phyloP scores from a whole-genome alignment of 306 rosid species.

The Trifolium fragiferum region DNA sequence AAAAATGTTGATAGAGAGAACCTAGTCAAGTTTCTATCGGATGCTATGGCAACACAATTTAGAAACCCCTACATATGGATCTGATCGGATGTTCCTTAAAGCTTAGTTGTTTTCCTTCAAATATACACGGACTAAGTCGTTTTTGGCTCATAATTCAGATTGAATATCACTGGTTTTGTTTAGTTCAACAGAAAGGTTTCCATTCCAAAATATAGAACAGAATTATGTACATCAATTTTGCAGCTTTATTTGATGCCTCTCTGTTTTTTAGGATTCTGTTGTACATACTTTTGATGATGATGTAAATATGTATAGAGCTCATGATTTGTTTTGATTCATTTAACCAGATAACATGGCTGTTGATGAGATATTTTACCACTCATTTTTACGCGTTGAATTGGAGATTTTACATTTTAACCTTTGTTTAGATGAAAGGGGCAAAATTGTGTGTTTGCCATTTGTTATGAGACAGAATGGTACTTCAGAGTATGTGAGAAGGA shows the following conservation, averaged over 20 bases:
- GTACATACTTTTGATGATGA: slow-evolving; percentile 6
- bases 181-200: slow-evolving; percentile 14
- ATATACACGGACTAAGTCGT: slow-evolving; percentile 24
- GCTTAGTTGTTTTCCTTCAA: slow-evolving; percentile 28
- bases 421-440: background rate
- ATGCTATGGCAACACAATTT: slow-evolving; percentile 78
- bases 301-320: slow-evolving; percentile 40
- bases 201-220: slow-evolving; percentile 4
- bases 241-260: slow-evolving; percentile 22
- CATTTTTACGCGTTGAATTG: background rate
- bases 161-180: slow-evolving; percentile 12
- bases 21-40: slow-evolving; percentile 69
- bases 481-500: background rate
- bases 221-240: slow-evolving; percentile 42
- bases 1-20: slow-evolving; percentile 65
- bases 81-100: slow-evolving; percentile 39
- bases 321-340: slow-evolving; percentile 24
- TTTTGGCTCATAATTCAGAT: slow-evolving; percentile 24
- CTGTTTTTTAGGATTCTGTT: background rate
- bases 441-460: background rate
- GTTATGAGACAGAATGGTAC: background rate
- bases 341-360: background rate
- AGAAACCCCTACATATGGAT: slow-evolving; percentile 84
- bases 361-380: background rate
- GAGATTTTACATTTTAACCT: background rate